Evolutionary conservation across 139 green algal species (phyloP), one percentile per base, ranked within the genome.

Genomic region (Ostreobium quekettii): DNA sequence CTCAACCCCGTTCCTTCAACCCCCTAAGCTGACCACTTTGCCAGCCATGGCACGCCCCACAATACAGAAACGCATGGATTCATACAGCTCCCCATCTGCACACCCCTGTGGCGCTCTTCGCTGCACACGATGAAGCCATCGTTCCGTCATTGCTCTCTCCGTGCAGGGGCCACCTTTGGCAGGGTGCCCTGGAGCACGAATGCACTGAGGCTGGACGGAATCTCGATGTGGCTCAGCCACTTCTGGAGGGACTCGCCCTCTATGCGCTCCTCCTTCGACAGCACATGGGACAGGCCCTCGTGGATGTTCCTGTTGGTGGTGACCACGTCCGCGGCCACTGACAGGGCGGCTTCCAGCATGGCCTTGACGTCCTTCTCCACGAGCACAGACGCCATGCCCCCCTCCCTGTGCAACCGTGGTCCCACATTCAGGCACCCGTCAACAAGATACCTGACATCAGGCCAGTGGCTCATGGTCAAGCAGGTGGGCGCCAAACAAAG

Each of bases 311-410:
- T 49, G 71, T 95, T 95, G 39, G 60, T 15, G 0, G 24, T 1
- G 33, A 95, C 63, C 1, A 90, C 78, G 4, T 78, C 81, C 26
- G 76, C 73, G 4, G 89, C 89, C 31, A 87, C 82, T 4, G 71
- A 65, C 46, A 95, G 76, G 4, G 89, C 85, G 2, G 57, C 78
- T 36, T 88, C 82, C 7, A 89, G 72, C 74, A 95, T 28, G 31
- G 62, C 56, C 64, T 80, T 77, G 8, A 89, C 87, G 71, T 93
- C 86, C 3, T 69, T 59, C 57, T 91, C 86, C 38, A 86, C 80
- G 60, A 79, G 67, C 60, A 56, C 53, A 15, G 75, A 48, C 47
- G 74, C 33, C 65, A 66, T 66, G 4, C 39, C 56, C 31, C 56
- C 36, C 47, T 68, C 49, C 15, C 49, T 28, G 26, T 36, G 36